These are phyloP conservation scores for Colletotrichum echinochloae DNA, from an alignment of 2,329 filamentous ascomycete genomes.

Conservation along the genomic window DNA sequence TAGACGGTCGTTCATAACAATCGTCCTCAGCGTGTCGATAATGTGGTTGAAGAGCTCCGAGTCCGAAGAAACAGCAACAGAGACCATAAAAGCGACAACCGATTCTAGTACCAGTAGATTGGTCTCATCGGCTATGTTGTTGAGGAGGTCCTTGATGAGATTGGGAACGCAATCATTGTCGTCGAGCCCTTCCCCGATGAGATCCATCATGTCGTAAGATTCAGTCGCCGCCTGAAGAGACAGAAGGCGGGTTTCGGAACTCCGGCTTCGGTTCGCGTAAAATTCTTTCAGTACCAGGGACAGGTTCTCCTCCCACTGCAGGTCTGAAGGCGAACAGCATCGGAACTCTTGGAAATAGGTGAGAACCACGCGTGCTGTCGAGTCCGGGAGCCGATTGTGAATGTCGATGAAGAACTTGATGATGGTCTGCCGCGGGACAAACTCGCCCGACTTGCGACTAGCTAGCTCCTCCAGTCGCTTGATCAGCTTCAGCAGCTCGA, in stretches of 20 bases:
- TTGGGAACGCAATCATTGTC: slow-evolving; percentile 69
- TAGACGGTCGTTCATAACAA: slow-evolving; percentile 62
- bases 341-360: slow-evolving; percentile 76
- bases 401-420: slow-evolving; percentile 75
- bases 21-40: slow-evolving; percentile 62
- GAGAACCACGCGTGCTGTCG: slow-evolving; percentile 72
- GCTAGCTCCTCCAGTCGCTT: slow-evolving; percentile 63
- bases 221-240: slow-evolving; percentile 72
- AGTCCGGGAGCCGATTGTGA: slow-evolving; percentile 72
- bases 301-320: slow-evolving; percentile 75
- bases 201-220: slow-evolving; percentile 68
- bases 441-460: slow-evolving; percentile 60
- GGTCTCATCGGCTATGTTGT: slow-evolving; percentile 70
- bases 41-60: slow-evolving; percentile 70
- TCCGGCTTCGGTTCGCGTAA: slow-evolving; percentile 71
- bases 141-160: slow-evolving; percentile 71
- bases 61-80: slow-evolving; percentile 71
- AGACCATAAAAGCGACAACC: slow-evolving; percentile 72
- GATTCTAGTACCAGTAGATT: slow-evolving; percentile 74
- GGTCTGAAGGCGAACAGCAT: slow-evolving; percentile 78
- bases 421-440: slow-evolving; percentile 74
- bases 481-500: slow-evolving; percentile 60
- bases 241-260: slow-evolving; percentile 70
- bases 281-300: slow-evolving; percentile 71
- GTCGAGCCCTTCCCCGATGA: slow-evolving; percentile 67